A percentile compares a stretch with the other conserved stretches of the same genome.
Conservation (phyloP, 1,284 basidiomycete species). For the Volvariella volvacea region DNA sequence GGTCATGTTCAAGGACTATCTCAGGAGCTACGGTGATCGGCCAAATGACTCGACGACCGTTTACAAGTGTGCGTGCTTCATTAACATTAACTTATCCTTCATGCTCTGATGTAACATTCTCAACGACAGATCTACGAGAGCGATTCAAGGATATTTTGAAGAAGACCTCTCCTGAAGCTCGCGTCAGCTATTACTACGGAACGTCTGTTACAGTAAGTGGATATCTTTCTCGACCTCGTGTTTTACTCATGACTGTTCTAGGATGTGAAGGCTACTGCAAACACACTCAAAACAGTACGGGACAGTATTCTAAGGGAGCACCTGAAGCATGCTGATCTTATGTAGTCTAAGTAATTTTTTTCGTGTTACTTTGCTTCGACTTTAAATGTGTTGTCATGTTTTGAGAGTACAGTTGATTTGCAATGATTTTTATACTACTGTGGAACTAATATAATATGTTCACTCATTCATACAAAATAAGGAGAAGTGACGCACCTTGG, state of each 20-base stretch:
- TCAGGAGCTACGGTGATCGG: constrained; percentile 52
- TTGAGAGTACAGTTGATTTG: too few relatives aligned
- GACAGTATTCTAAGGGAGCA: constrained; percentile 51
- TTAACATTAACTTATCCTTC: neutral
- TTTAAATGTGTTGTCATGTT: too few relatives aligned
- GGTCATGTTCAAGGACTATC: constrained; percentile 45
- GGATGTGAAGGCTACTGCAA: constrained; percentile 43
- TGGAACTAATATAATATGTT: too few relatives aligned
- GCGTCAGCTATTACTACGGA: constrained; percentile 49
- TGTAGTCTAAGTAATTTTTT: too few relatives aligned
- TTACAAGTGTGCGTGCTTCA: constrained; percentile 35
- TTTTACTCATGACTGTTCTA: constrained; percentile 27
- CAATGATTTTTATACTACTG: too few relatives aligned
- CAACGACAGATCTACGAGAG: constrained; percentile 27
- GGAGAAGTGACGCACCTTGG: constrained; percentile 22
- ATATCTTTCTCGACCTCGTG: neutral
- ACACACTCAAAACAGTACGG: constrained; percentile 44
- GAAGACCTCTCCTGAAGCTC: constrained; percentile 37
- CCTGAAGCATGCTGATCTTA: constrained; percentile 39
- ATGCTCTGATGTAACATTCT: constrained; percentile 12
- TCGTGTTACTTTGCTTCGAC: too few relatives aligned
- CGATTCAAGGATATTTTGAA: constrained; percentile 55
- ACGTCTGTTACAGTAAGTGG: constrained; percentile 58
- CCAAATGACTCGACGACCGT: constrained; percentile 46
- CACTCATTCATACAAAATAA: too few relatives aligned